Percentiles rank a stretch among this genome's conserved stretches.
Evolutionary conservation across 345 rosid genomes (phyloP).

Genomic region (Draba incana): DNA sequence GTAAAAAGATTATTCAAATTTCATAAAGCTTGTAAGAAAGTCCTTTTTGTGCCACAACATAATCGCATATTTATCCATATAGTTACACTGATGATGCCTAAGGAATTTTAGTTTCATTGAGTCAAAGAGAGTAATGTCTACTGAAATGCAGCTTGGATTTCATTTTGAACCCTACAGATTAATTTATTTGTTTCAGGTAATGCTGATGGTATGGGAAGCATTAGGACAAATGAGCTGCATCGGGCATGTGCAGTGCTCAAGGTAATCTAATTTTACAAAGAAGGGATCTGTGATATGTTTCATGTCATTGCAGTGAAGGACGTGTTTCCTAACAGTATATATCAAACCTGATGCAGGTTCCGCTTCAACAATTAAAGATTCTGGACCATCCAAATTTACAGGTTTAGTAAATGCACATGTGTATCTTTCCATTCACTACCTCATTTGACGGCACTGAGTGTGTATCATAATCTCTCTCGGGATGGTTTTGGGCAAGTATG

Average conservation of each 20-base stretch:
- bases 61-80: not conserved
- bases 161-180: not conserved
- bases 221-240: conserved; percentile 65
- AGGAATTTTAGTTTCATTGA: not conserved
- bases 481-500: conserved; percentile 84
- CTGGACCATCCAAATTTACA: conserved; percentile 71
- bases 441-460: not conserved
- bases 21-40: not conserved
- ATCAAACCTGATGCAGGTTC: conserved; percentile 50
- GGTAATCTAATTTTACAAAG: conserved; percentile 42
- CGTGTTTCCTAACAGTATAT: conserved; percentile 8
- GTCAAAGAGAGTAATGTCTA: not conserved
- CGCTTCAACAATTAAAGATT: conserved; percentile 61
- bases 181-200: conserved; percentile 51
- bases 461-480: conserved; percentile 46
- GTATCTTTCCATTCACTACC: conserved; percentile 14
- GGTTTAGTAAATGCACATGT: conserved; percentile 43
- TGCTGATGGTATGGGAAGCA: conserved; percentile 78
- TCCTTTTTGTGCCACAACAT: not conserved
- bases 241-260: conserved; percentile 72
- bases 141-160: not conserved
- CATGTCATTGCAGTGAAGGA: conserved; percentile 10
- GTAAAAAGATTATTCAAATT: not conserved
- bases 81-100: not conserved
- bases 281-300: not conserved